phyloP scores from a whole-genome alignment of 768 basidiomycete genomes.

The Suillus luteus region DNA sequence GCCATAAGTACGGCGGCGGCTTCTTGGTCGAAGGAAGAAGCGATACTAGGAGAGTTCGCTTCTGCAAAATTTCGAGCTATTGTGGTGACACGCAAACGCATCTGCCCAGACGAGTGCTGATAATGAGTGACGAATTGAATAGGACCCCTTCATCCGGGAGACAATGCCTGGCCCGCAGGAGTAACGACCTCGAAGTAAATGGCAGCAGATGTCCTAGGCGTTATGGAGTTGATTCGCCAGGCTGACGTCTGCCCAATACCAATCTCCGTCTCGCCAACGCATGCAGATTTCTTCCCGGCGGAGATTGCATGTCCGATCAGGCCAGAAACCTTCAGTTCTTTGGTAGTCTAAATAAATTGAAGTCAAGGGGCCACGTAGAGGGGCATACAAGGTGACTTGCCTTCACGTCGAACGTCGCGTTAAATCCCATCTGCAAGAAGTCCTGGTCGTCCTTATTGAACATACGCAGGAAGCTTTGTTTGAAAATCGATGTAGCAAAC shows the following conservation, averaged over 20 bases:
- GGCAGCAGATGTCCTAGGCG: constrained; percentile 82
- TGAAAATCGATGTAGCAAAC: constrained; percentile 97
- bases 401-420: constrained; percentile 98
- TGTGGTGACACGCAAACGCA: constrained; percentile 94
- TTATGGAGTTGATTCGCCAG: constrained; percentile 94
- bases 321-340: constrained; percentile 97
- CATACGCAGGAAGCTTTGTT: constrained; percentile 92
- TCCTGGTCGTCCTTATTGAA: constrained; percentile 94
- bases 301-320: constrained; percentile 98
- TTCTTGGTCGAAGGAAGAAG: constrained; percentile 96
- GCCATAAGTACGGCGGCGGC: constrained; percentile 98
- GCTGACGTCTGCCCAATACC: constrained; percentile 98
- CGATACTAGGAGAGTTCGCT: constrained; percentile 92
- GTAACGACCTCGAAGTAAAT: constrained; percentile 99
- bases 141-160: constrained; percentile 87
- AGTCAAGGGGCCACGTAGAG: neutral
- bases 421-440: constrained; percentile 95
- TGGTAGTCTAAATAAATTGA: constrained; percentile 72
- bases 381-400: constrained; percentile 40
- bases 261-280: constrained; percentile 98
- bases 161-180: constrained; percentile 90
- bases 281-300: constrained; percentile 93
- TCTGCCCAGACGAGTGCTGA: constrained; percentile 95
- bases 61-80: constrained; percentile 98
- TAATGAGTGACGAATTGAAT: constrained; percentile 99